Evolutionary conservation across 768 basidiomycete species (phyloP), one percentile per base, ranked within the genome.

Genomic region (Xerocomellus dryophilus): DNA sequence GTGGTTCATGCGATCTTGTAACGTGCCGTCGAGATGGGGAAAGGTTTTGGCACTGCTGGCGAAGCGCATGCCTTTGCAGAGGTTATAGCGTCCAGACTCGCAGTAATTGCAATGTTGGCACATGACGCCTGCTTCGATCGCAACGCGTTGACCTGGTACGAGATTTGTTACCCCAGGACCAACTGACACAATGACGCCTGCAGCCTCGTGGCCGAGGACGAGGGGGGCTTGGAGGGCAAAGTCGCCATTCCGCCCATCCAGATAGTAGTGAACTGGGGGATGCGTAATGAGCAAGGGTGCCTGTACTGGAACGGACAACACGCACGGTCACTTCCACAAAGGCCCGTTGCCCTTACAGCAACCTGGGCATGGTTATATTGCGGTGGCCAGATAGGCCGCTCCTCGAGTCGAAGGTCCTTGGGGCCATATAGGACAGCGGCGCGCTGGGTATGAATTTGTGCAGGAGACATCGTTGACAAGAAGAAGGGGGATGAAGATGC

Each of bases 21-120:
- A 81, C 11, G 93, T 96, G 8, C 95, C 95, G 62, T 98, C 95
- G 27, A 86, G 78, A 67, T 98, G 95, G 47, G 95, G 95, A 71
- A 87, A 93, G 23, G 90, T 90, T 67, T 94, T 88, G 41, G 95
- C 95, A 54, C 85, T 88, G 57, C 84, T 86, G 60, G 88, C 89
- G 76, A 98, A 98, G 60, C 90, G 83, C 84, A 98, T 84, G 60
- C 78, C 76, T 57, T 85, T 85, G 80, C 95, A 98, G 54, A 98
- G 82, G 75, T 98, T 98, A 76, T 98, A 98, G 20, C 92, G 82
- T 14, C 89, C 90, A 56, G 81, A 76, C 35, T 71, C 59, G 73
- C 91, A 93, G 67, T 77, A 85, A 31, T 75, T 70, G 73, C 90
- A 93, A 39, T 76, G 76, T 52, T 82, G 82, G 74, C 95, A 98